Evolutionary conservation across 768 basidiomycete species (phyloP).

Genomic region (Suillus subalutaceus): DNA sequence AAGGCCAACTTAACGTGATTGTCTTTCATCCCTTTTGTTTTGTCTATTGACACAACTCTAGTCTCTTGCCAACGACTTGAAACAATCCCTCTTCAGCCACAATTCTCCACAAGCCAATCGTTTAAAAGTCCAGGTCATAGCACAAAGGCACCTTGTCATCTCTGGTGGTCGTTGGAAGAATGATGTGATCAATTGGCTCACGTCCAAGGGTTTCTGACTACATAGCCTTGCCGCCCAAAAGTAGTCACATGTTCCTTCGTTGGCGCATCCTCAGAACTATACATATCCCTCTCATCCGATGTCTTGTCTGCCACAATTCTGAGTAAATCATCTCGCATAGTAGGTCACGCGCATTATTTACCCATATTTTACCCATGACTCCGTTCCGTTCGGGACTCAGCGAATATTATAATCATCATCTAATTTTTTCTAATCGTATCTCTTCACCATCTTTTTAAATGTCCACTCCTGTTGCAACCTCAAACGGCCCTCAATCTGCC

Average conservation of each 20-base stretch:
- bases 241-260: too few species aligned
- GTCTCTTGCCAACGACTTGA: constrained; percentile 63
- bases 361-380: too few species aligned
- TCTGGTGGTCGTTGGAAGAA: constrained; percentile 66
- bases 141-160: constrained; percentile 58
- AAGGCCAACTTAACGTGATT: constrained; percentile 63
- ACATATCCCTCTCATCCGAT: too few species aligned
- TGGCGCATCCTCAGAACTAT: too few species aligned
- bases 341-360: too few species aligned
- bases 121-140: constrained; percentile 50
- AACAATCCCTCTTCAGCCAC: constrained; percentile 49
- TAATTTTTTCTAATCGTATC: background rate
- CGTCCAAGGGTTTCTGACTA: constrained; percentile 62
- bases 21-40: constrained; percentile 5
- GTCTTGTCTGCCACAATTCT: too few species aligned
- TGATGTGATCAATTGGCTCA: constrained; percentile 64
- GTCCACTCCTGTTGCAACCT: constrained; percentile 17
- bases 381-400: background rate
- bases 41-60: constrained; percentile 26
- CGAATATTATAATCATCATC: background rate
- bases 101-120: constrained; percentile 49
- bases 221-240: too few species aligned
- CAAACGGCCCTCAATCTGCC: constrained; percentile 8
- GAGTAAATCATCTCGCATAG: too few species aligned
- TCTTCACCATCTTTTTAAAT: constrained; percentile 9